A percentile compares a stretch with the other conserved stretches of the same genome.
Evolutionary conservation across 192 early-diverging fungal genomes (phyloP).

Genomic region (Cetraspora pellucida): DNA sequence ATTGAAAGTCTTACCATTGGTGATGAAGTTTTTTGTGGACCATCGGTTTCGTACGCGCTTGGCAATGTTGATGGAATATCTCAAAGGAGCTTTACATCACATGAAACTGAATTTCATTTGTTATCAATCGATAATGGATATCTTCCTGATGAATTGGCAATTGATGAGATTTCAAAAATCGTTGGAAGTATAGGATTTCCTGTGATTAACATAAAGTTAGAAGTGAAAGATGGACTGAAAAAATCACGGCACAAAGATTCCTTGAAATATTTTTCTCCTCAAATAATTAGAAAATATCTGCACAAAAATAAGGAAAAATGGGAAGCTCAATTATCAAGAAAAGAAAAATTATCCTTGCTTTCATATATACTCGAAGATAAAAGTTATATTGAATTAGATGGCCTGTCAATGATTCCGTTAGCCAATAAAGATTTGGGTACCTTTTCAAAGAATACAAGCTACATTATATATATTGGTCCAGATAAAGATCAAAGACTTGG

Average conservation of each 20-base stretch:
- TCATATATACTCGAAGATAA: background rate
- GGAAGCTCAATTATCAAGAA: background rate
- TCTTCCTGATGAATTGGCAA: background rate
- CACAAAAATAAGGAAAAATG: background rate
- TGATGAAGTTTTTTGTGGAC: background rate
- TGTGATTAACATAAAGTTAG: background rate
- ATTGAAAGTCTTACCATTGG: background rate
- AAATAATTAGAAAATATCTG: background rate
- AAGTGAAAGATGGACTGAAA: background rate
- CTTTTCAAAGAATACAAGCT: background rate
- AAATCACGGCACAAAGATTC: background rate
- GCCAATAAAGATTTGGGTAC: background rate
- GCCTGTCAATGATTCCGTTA: background rate
- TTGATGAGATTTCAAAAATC: background rate
- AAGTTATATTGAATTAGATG: constrained; percentile 1
- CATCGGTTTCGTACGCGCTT: background rate
- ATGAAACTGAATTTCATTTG: background rate
- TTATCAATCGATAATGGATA: background rate
- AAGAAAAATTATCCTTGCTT: background rate
- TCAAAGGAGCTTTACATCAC: too few species aligned
- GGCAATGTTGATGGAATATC: background rate
- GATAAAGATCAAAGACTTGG: background rate
- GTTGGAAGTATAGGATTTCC: background rate
- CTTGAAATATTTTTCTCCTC: background rate
- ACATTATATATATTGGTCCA: constrained; percentile 8